Evolutionary conservation across 2,329 filamentous ascomycete genomes (phyloP).

Genomic region (Alternaria solani): DNA sequence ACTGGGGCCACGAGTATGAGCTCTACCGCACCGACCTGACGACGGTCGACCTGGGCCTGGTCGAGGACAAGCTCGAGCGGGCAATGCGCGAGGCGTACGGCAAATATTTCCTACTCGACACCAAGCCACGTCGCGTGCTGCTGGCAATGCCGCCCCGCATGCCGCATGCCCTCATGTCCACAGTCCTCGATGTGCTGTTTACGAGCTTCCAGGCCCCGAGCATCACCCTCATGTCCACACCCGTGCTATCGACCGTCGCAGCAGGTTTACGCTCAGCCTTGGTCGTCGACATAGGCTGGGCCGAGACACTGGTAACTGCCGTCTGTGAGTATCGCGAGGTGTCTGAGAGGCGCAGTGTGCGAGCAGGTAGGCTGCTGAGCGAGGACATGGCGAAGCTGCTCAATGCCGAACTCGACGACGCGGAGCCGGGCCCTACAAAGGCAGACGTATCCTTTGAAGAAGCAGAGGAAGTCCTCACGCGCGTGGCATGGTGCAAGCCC

Average conservation of each 20-base stretch:
- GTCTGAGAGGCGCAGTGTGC: slow-evolving; percentile 70
- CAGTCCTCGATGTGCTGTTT: slow-evolving; percentile 80
- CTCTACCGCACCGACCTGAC: slow-evolving; percentile 82
- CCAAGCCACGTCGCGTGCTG: slow-evolving; percentile 76
- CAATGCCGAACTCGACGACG: slow-evolving; percentile 54
- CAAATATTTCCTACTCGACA: slow-evolving; percentile 75
- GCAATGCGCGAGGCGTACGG: slow-evolving; percentile 82
- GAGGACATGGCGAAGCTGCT: slow-evolving; percentile 73
- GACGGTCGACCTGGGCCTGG: slow-evolving; percentile 76
- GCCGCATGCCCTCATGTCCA: slow-evolving; percentile 79
- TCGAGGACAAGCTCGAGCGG: slow-evolving; percentile 87
- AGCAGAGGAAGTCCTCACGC: slow-evolving; percentile 79
- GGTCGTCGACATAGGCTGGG: slow-evolving; percentile 91
- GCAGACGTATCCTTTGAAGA: slow-evolving; percentile 68
- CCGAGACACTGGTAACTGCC: slow-evolving; percentile 83
- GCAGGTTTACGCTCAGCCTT: slow-evolving; percentile 87
- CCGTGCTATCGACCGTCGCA: slow-evolving; percentile 76
- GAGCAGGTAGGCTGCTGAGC: slow-evolving; percentile 77
- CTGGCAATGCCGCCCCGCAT: slow-evolving; percentile 80
- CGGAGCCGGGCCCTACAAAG: slow-evolving; percentile 32
- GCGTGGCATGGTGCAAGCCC: slow-evolving; percentile 77
- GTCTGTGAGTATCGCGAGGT: slow-evolving; percentile 93
- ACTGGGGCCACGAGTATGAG: slow-evolving; percentile 72
- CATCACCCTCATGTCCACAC: slow-evolving; percentile 80
- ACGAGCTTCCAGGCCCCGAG: slow-evolving; percentile 79